Evolutionary conservation across 306 rosid genomes (phyloP).

Genomic region (Calophaca sinica): DNA sequence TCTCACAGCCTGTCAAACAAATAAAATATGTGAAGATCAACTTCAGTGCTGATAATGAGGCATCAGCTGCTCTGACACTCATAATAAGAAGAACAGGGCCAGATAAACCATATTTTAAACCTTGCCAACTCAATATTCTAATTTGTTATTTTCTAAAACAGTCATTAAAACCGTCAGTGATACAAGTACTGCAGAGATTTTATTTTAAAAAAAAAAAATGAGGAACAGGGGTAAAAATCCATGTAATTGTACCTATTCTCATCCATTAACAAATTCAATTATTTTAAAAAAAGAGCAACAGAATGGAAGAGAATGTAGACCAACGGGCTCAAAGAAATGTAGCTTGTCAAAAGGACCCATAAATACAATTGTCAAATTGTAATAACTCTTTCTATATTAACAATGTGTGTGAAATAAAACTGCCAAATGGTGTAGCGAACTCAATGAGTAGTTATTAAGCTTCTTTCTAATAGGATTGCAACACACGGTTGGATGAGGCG

Average conservation of each 20-base stretch:
- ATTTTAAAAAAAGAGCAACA: not conserved
- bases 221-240: slow-evolving; percentile 2
- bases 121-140: not conserved
- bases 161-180: not conserved
- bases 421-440: slow-evolving; percentile 7
- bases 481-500: not conserved
- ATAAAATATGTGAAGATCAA: slow-evolving; percentile 26
- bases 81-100: slow-evolving; percentile 1
- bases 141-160: slow-evolving; percentile 2
- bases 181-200: not conserved
- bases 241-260: slow-evolving; percentile 8
- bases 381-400: not conserved
- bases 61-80: not conserved
- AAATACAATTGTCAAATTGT: not conserved
- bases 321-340: not conserved
- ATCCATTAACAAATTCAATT: not conserved
- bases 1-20: slow-evolving; percentile 82
- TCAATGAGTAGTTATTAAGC: not conserved
- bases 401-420: not conserved
- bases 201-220: not conserved
- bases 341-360: slow-evolving; percentile 8
- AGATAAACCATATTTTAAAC: not conserved
- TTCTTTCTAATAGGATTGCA: not conserved
- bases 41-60: slow-evolving; percentile 21
- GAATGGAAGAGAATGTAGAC: slow-evolving; percentile 1